Evolutionary conservation across 2,329 filamentous ascomycete species (phyloP), one percentile per base, ranked within the genome.

Genomic region (Beauveria varroae): DNA sequence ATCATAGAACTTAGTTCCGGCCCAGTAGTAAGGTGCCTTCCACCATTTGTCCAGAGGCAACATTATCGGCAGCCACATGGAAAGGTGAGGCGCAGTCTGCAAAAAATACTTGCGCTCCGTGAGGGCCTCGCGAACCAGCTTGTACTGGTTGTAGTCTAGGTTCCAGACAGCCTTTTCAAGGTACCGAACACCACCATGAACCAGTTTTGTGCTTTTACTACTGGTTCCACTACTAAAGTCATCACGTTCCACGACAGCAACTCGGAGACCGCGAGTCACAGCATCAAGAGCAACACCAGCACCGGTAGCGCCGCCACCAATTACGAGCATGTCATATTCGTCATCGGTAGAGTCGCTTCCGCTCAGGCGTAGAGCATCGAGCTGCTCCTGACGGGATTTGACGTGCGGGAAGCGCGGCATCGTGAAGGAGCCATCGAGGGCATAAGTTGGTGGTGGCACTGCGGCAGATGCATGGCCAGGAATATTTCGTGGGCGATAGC

Each of bases 1-100:
- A 74, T 96, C 91, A 74, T 96, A 96, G 67, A 86, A 84, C 74
- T 96, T 96, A 63, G 86, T 89, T 56, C 88, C 88, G 44, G 81
- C 83, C 87, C 87, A 90, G 72, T 88, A 90, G 74, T 91, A 90
- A 6, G 88, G 87, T 24, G 84, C 86, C 72, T 90, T 87, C 86
- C 86, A 90, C 87, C 87, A 90, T 70, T 85, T 86, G 72, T 89
- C 83, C 62, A 91, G 77, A 5, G 88, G 88, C 64, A 90, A 78
- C 87, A 90, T 90, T 67, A 91, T 90, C 26, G 88, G 87, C 24
- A 91, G 78, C 86, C 87, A 90, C 72, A 79, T 82, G 63, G 86
- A 89, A 60, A 91, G 78, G 78, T 91, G 88, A 43, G 88, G 88
- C 12, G 88, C 88, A 3, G 87, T 90, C 66, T 88, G 86, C 67